A percentile compares a stretch with the other conserved stretches of the same genome.
These are phyloP conservation scores for Mucor racemosus DNA, from an alignment of 371 early-diverging fungal species.

Conservation along the genomic window DNA sequence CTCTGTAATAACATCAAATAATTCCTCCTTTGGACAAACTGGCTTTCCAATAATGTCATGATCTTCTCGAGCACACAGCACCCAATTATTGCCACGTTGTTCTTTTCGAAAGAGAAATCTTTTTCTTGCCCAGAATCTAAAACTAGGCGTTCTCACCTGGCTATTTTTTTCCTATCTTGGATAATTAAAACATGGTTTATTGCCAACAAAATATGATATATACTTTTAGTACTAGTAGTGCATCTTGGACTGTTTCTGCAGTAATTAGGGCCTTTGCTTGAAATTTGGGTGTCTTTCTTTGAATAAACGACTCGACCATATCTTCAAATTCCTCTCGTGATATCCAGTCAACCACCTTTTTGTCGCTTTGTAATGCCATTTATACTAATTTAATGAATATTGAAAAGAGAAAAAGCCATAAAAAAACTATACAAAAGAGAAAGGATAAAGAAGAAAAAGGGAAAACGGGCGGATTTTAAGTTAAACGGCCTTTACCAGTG, in stretches of 20 bases:
- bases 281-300: conserved; percentile 3
- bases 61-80: neutral
- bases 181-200: neutral
- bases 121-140: conserved; percentile 6
- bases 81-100: neutral
- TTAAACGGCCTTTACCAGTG: neutral
- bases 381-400: too few species aligned
- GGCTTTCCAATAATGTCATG: neutral
- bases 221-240: neutral
- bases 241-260: neutral
- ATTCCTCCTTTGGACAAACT: neutral
- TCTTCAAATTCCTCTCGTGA: conserved; percentile 9
- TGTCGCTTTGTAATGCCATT: neutral
- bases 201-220: too few species aligned
- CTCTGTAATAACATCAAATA: conserved; percentile 4
- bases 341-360: neutral
- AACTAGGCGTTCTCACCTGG: neutral
- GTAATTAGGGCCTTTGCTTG: conserved; percentile 6
- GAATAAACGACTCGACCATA: neutral
- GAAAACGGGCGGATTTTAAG: conserved; percentile 1
- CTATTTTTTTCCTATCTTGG: conserved; percentile 5
- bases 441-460: neutral
- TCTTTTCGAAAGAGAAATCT: neutral
- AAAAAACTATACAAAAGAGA: neutral
- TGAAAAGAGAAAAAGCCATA: neutral